A percentile compares a stretch with the other conserved stretches of the same genome.
Conservation (phyloP, 805 yeast species). For the Isabelozyma pseudorhagii region DNA sequence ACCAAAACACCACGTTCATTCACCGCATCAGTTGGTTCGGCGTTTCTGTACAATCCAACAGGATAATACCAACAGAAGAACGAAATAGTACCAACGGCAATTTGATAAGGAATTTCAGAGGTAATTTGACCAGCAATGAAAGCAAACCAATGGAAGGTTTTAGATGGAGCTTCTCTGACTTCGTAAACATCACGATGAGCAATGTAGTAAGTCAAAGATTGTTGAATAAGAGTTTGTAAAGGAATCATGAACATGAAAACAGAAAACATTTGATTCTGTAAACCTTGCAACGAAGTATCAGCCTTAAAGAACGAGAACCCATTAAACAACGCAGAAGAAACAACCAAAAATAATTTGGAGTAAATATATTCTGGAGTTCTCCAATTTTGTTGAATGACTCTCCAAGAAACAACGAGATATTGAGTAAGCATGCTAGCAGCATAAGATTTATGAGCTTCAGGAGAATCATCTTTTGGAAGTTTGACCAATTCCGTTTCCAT, state of each 20-base stretch:
- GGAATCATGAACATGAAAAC: constrained; percentile 44
- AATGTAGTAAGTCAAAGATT: constrained; percentile 42
- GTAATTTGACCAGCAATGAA: constrained; percentile 38
- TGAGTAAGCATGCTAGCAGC: constrained; percentile 28
- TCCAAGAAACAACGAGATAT: constrained; percentile 25
- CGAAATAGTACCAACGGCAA: constrained; percentile 38
- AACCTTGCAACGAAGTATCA: constrained; percentile 48
- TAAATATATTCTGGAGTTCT: constrained; percentile 61
- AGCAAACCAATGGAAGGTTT: constrained; percentile 42
- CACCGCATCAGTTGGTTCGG: constrained; percentile 43
- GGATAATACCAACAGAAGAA: constrained; percentile 63
- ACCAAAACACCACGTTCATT: constrained; percentile 34
- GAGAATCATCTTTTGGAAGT: constrained; percentile 20
- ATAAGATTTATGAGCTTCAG: constrained; percentile 24
- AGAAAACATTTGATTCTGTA: constrained; percentile 65
- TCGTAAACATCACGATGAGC: constrained; percentile 45
- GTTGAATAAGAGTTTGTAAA: constrained; percentile 38
- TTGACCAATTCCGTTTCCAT: constrained; percentile 58
- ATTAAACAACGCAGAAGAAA: constrained; percentile 56
- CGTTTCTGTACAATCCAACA: constrained; percentile 44
- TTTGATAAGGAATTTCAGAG: constrained; percentile 48
- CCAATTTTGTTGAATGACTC: constrained; percentile 37
- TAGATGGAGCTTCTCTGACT: constrained; percentile 43
- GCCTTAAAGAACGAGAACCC: constrained; percentile 76
- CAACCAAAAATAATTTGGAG: constrained; percentile 57